A percentile compares a stretch with the other conserved stretches of the same genome.
Conservation (phyloP, 148 eudicot species). For the Vaccinium darrowii region DNA sequence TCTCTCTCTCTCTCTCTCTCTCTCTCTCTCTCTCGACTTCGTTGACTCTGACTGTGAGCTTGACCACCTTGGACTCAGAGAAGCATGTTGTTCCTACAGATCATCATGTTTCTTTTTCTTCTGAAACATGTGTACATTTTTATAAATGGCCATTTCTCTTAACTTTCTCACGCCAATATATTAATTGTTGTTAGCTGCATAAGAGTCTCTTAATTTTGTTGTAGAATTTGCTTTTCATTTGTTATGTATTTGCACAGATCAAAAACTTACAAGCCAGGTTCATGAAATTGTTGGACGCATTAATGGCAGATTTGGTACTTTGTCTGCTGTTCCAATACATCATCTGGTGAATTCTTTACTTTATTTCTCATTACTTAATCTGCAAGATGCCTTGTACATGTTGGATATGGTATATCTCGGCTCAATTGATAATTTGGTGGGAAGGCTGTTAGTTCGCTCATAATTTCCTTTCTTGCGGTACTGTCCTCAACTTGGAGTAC, state of each 20-base stretch:
- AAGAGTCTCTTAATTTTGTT: background rate
- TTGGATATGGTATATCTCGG: background rate
- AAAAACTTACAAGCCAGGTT: conserved; percentile 91
- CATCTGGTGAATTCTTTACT: conserved; percentile 62
- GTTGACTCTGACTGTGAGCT: background rate
- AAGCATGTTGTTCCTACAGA: background rate
- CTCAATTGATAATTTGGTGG: conserved; percentile 1
- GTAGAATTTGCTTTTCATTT: background rate
- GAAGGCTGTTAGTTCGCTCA: background rate
- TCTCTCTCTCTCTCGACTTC: background rate
- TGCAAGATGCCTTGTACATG: background rate
- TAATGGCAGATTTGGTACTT: conserved; percentile 86
- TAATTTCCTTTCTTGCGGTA: background rate
- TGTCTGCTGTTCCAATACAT: conserved; percentile 83
- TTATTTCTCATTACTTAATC: conserved; percentile 2
- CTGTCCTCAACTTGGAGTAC: background rate
- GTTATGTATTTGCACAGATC: conserved; percentile 47
- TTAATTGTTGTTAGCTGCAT: background rate
- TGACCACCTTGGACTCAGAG: background rate
- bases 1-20: background rate
- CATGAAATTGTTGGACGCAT: conserved; percentile 96
- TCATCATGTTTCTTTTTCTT: background rate
- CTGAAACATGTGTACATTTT: background rate
- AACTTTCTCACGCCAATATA: background rate
- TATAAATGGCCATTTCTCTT: background rate